Evolutionary conservation across 352 stramenopile genomes (phyloP).

Genomic region (Phytopythium sindhum): DNA sequence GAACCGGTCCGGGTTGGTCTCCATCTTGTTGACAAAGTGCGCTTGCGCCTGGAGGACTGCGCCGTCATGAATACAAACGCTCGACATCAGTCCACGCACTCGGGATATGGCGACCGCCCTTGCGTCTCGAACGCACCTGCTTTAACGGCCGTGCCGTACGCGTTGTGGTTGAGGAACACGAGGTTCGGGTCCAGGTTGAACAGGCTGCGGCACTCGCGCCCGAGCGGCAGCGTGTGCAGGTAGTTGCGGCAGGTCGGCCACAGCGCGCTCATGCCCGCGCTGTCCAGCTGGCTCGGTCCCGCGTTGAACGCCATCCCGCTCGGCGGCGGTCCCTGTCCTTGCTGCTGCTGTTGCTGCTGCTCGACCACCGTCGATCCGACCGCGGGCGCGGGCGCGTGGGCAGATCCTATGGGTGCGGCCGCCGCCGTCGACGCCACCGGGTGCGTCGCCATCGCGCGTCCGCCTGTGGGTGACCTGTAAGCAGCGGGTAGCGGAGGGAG

Average conservation of each 20-base stretch:
- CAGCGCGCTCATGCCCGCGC: conserved; percentile 61
- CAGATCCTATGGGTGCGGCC: not conserved
- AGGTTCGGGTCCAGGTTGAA: conserved; percentile 81
- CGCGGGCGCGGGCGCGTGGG: not conserved
- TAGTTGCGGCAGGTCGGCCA: conserved; percentile 61
- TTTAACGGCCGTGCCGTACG: conserved; percentile 70
- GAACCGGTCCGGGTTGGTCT: conserved; percentile 84
- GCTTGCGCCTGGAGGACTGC: conserved; percentile 75
- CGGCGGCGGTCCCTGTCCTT: conserved; percentile 10
- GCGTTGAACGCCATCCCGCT: conserved; percentile 4
- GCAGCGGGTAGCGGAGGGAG: no score
- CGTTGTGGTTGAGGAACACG: conserved; percentile 83
- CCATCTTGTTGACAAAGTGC: conserved; percentile 87
- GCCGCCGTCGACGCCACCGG: not conserved
- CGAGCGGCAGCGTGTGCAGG: conserved; percentile 57
- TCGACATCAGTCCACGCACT: not conserved
- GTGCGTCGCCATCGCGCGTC: not conserved
- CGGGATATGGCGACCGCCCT: no score
- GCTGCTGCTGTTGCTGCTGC: not conserved
- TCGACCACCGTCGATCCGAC: not conserved
- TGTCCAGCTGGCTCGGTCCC: conserved; percentile 5
- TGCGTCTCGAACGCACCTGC: conserved; percentile 20
- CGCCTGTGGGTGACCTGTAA: no score
- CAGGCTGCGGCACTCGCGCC: conserved; percentile 60
- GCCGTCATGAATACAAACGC: not conserved